Percentiles rank a stretch among this genome's conserved stretches.
Evolutionary conservation across 192 early-diverging fungal species (phyloP).

Genomic region (Glomus cerebriforme): DNA sequence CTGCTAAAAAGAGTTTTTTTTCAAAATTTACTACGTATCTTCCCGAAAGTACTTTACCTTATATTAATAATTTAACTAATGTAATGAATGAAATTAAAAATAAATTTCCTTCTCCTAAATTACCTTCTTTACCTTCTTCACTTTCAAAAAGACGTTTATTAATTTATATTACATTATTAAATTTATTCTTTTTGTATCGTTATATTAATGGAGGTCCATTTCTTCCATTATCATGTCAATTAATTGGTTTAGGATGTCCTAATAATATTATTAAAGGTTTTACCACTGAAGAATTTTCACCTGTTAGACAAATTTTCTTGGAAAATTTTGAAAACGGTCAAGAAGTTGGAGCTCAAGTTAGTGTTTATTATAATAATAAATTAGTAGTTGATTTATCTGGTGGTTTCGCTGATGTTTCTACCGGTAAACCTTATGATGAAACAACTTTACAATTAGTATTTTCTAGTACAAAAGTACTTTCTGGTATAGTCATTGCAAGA

Average conservation of each 20-base stretch:
- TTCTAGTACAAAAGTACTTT: constrained; percentile 63
- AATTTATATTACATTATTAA: background rate
- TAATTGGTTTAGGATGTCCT: constrained; percentile 17
- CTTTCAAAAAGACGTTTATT: background rate
- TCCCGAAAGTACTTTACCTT: background rate
- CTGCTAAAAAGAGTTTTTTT: background rate
- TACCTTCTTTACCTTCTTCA: background rate
- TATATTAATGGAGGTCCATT: constrained; percentile 21
- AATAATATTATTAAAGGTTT: background rate
- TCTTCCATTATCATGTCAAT: constrained; percentile 26
- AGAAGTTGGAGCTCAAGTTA: constrained; percentile 51
- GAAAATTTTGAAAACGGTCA: constrained; percentile 35
- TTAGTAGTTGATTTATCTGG: constrained; percentile 63
- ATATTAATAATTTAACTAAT: background rate
- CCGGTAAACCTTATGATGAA: constrained; percentile 46
- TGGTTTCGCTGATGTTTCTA: constrained; percentile 54
- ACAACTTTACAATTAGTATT: constrained; percentile 67
- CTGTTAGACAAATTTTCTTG: constrained; percentile 8
- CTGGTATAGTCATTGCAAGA: constrained; percentile 55
- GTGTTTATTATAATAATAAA: constrained; percentile 51
- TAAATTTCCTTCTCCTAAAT: background rate
- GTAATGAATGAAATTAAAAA: background rate
- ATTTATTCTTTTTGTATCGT: background rate
- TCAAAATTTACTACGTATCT: background rate
- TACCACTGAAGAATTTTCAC: constrained; percentile 1